Evolutionary conservation across 2,329 filamentous ascomycete species (phyloP).

Genomic region (Aspergillus aculeatus): DNA sequence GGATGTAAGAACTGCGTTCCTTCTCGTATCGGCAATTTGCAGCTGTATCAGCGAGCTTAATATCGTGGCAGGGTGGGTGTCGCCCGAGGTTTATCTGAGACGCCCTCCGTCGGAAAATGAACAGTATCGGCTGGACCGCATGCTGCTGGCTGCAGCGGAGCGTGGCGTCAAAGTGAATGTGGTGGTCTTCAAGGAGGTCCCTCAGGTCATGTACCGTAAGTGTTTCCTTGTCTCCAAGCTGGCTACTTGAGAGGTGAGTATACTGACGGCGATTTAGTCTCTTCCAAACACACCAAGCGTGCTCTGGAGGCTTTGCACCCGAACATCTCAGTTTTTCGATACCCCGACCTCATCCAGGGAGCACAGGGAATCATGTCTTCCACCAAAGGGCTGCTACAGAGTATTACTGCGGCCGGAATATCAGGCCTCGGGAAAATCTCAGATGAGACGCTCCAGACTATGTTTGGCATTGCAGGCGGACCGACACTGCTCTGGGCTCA

Average conservation of each 20-base stretch:
- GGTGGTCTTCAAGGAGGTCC: slow-evolving; percentile 90
- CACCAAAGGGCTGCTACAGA: slow-evolving; percentile 56
- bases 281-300: slow-evolving; percentile 74
- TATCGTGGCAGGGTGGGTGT: slow-evolving; percentile 66
- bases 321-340: slow-evolving; percentile 85
- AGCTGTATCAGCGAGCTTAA: slow-evolving; percentile 10
- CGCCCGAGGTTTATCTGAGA: slow-evolving; percentile 80
- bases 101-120: slow-evolving; percentile 79
- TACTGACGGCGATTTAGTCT: slow-evolving; percentile 44
- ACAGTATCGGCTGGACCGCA: slow-evolving; percentile 74
- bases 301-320: slow-evolving; percentile 72
- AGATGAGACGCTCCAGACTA: slow-evolving; percentile 68
- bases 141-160: slow-evolving; percentile 74
- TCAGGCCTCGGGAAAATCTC: slow-evolving; percentile 60
- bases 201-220: slow-evolving; percentile 75
- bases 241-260: too few relatives aligned
- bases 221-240: slow-evolving; percentile 22
- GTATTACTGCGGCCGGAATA: slow-evolving; percentile 57
- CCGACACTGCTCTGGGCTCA: slow-evolving; percentile 89
- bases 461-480: slow-evolving; percentile 80
- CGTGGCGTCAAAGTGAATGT: slow-evolving; percentile 80
- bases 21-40: background rate
- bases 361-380: slow-evolving; percentile 63
- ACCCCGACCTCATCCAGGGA: slow-evolving; percentile 82
- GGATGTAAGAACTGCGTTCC: slow-evolving; percentile 56